Base-by-base conservation (phyloP, 495 filamentous ascomycete species). In the Diplogelasinospora grovesii region DNA sequence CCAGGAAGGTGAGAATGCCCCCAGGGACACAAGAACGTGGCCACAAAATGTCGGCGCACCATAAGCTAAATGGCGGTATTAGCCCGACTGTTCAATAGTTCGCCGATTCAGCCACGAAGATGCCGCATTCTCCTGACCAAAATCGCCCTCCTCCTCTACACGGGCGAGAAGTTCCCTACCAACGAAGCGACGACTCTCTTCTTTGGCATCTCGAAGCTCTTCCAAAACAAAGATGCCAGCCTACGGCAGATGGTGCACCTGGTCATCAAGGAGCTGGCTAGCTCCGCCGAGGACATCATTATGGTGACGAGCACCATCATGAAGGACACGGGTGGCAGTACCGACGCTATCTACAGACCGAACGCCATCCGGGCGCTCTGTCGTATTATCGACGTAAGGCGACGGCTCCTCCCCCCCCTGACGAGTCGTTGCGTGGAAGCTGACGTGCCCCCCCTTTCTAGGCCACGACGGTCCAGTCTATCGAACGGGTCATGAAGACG, bases 301-400 rank as follows among this genome's bases (percentile, higher is more conserved):
- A 97, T 99, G 92, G 90, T 95, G 37, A 99, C 92, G 16, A 89
- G 85, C 66, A 95, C 88, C 53, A 95, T 99, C 48, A 99, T 99
- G 90, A 99, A 99, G 71, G 92, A 99, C 60, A 95, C 90, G 5
- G 87, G 89, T 39, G 87, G 92, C 50, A 88, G 88, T 46, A 95
- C 87, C 56, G 93, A 97, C 56, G 85, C 90, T 30, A 76, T 99
- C 33, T 99, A 94, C 66, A 78, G 90, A 47, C 87, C 92, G 15
- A 99, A 99, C 74, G 92, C 92, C 38, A 97, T 99, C 57, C 77
- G 92, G 43, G 89, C 92, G 28, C 73, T 99, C 46, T 96, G 89
- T 69, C 81, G 92, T 46, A 94, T 99, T 54, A 97, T 97, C 54
- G 92, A 99, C 75, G 93, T 93, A 73, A 77, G 65, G n/a, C n/a